A percentile compares a stretch with the other conserved stretches of the same genome.
These are phyloP conservation scores for Colletotrichum sp. DNA, from an alignment of 2,329 filamentous ascomycete species.

Conservation along the genomic window DNA sequence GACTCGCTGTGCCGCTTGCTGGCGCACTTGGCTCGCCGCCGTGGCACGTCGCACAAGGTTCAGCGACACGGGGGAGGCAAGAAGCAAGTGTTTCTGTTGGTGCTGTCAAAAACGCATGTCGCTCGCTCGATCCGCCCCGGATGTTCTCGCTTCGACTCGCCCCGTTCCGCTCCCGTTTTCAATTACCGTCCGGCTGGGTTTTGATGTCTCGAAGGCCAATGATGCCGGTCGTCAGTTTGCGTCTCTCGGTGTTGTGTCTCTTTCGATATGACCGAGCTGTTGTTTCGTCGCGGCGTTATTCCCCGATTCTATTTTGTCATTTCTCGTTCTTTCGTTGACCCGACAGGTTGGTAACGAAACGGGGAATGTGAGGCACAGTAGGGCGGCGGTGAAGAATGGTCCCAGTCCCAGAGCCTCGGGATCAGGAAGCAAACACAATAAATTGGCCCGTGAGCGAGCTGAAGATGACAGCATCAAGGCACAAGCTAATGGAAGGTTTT, in stretches of 20 bases:
- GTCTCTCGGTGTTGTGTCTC: not conserved
- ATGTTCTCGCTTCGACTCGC: not conserved
- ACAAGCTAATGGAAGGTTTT: not conserved
- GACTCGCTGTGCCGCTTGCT: not conserved
- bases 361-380: not conserved
- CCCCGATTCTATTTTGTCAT: not conserved
- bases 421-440: not conserved
- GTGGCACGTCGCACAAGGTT: not conserved
- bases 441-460: not conserved
- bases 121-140: not conserved
- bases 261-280: not conserved
- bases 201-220: not conserved
- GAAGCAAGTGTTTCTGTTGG: not conserved
- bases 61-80: not conserved
- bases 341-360: constrained; percentile 1
- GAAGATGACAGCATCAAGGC: not conserved
- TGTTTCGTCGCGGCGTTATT: not conserved
- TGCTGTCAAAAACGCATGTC: constrained; percentile 1
- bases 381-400: not conserved
- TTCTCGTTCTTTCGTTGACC: constrained; percentile 1
- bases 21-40: not conserved
- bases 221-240: not conserved
- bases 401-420: constrained; percentile 1
- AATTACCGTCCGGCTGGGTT: not conserved
- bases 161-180: not conserved